Evolutionary conservation across 139 green algal species (phyloP).

Genomic region (Volvox reticuliferus): DNA sequence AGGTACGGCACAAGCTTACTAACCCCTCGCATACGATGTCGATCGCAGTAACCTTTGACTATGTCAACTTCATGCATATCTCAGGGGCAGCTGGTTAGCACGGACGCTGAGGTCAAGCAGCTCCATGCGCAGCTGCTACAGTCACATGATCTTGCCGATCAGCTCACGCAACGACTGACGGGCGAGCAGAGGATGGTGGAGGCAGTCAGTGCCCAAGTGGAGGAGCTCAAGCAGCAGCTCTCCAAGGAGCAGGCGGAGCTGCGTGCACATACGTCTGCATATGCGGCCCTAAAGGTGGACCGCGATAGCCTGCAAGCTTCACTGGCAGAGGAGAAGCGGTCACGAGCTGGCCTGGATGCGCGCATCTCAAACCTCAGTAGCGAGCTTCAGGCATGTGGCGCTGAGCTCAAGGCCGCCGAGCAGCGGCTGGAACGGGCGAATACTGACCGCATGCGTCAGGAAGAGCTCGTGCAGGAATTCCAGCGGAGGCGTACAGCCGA

Average conservation of each 20-base stretch:
- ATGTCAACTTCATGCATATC: too few species aligned
- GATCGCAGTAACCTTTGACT: too few species aligned
- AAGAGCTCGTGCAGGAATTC: slow-evolving; percentile 42
- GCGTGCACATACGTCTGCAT: background rate
- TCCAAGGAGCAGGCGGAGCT: background rate
- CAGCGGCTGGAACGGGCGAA: background rate
- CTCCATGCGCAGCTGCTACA: background rate
- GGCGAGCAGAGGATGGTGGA: background rate
- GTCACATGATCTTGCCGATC: background rate
- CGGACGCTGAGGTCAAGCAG: slow-evolving; percentile 2
- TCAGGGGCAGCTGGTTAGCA: slow-evolving; percentile 15
- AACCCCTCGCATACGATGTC: too few species aligned
- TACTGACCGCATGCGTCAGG: background rate
- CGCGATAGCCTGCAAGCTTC: background rate
- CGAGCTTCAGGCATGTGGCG: background rate
- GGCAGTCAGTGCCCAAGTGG: background rate
- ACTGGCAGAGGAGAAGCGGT: slow-evolving; percentile 3
- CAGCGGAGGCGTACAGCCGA: slow-evolving; percentile 32
- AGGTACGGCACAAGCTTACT: slow-evolving; percentile 4
- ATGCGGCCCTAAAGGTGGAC: slow-evolving; percentile 17
- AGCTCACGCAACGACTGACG: slow-evolving; percentile 11
- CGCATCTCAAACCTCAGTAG: background rate
- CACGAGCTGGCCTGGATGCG: slow-evolving; percentile 20
- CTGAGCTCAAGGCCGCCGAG: slow-evolving; percentile 24
- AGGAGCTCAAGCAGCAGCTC: slow-evolving; percentile 1